Base-by-base conservation (phyloP, 352 stramenopile genomes). In the Phytophthora pistaciae region DNA sequence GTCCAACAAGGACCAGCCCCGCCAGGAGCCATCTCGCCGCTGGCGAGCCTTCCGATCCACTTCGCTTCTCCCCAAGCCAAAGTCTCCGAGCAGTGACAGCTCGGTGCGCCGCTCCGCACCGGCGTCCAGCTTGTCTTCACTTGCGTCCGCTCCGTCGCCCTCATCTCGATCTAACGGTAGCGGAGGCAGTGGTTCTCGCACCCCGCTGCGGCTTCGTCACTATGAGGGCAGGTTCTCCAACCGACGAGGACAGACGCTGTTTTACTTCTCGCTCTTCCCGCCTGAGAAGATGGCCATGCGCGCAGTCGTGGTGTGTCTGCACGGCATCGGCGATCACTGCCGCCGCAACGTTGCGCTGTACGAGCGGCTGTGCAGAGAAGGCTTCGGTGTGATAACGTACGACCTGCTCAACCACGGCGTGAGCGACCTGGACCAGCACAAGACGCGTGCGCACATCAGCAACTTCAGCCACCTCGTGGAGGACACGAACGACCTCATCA, bases 341-440 rank as follows among this genome's bases (percentile, higher is more conserved):
- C 77, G 76, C 1, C 66, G 79, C 5, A 86, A 86, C 52, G 70
- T 77, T 21, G 69, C 71, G 23, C 31, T 87, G 31, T 87, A 86
- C 56, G 75, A 85, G 56, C 75, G 78, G 25, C 42, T 89, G 50
- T 82, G 77, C 42, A 68, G 74, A 38, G 60, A 78, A 64, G 77
- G 78, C 52, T 87, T 83, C 5, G 82, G 74, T 25, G 77, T 84
- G 18, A 70, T 86, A 52, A 79, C 82, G 13, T 87, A 87, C 66
- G 81, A 89, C 56, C 65, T 84, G 60, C 56, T 87, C 7, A 82
- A 79, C 53, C 81, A 87, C 69, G 81, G 81, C 13, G 62, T 79
- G 36, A 89, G 81, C 46, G 79, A 84, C 60, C 61, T 74, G 31
- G 67, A 80, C 46, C 58, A 66, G 18, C 68, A 81, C 57, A 69